Evolutionary conservation across 371 early-diverging fungal species (phyloP).

Genomic region (Smittium mucronatum): DNA sequence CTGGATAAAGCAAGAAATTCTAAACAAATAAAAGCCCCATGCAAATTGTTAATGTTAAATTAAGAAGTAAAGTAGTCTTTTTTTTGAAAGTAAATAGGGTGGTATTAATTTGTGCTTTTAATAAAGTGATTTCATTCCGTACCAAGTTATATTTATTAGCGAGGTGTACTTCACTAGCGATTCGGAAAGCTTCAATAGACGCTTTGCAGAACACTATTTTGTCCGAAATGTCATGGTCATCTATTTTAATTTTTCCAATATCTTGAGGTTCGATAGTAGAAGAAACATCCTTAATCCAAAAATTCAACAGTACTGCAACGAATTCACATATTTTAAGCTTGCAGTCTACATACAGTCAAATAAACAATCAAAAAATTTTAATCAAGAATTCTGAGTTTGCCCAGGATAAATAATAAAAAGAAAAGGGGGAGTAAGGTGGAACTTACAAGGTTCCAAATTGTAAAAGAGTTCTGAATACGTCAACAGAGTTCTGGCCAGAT

Average conservation of each 20-base stretch:
- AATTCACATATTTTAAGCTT: neutral
- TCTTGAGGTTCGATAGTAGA: neutral
- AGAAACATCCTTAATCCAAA: neutral
- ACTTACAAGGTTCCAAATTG: neutral
- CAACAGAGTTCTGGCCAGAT: neutral
- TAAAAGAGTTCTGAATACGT: neutral
- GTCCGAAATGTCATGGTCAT: no score
- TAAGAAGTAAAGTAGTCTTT: neutral
- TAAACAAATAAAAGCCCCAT: neutral
- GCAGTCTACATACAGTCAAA: neutral
- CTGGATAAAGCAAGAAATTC: neutral
- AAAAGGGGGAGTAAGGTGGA: neutral
- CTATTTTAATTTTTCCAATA: neutral
- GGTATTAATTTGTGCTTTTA: no score
- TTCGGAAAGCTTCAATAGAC: slow-evolving; percentile 1
- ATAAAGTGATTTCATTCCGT: no score
- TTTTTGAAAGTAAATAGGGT: no score
- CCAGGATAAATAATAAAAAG: no score
- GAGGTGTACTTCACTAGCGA: neutral
- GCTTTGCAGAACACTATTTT: neutral
- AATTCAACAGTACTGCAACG: neutral
- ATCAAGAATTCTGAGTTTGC: no score
- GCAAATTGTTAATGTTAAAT: neutral
- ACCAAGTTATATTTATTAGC: neutral
- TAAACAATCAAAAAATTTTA: no score